Base-by-base conservation (phyloP, 352 stramenopile genomes). In the Phytophthora megakarya region DNA sequence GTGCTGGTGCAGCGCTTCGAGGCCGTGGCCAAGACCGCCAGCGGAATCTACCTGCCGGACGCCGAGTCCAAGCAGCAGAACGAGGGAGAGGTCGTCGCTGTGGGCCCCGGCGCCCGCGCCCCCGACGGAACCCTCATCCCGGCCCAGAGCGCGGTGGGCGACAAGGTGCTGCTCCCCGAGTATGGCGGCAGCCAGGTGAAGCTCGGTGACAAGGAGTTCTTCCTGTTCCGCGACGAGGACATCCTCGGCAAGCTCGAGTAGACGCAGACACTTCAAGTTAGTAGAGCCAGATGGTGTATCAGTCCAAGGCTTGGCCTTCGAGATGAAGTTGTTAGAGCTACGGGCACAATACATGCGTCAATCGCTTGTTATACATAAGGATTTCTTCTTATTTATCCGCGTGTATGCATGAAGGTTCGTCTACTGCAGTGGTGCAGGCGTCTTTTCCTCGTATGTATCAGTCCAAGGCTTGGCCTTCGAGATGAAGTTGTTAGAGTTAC, bases 231-330 rank as follows among this genome's bases (percentile, higher is more conserved):
- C 66, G 93, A 99, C 76, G 93, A 98, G 28, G 96, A 99, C 79
- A 98, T 99, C 79, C 91, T 99, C 58, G 96, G 95, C 74, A 98
- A 98, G 82, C 96, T 98, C 77, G 78, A 93, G 72, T 94, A 92
- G 75, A 72, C 25, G 0, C 42, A 18, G n/a, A 19, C 30, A 19
- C 15, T 12, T 56, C 49, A 54, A 39, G 21, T 64, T 54, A 63
- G 46, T 35, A 35, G 30, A 35, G 30, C 30, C 30, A 35, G 3
- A 35, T 35, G 30, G 30, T 11, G 30, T 15, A 35, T 35, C 30
- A 15, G 30, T 35, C 30, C 30, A 35, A 35, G 30, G 10, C 30
- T 35, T 35, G 13, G 30, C 30, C 30, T 35, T 35, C 30, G 13
- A 35, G 30, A 35, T 35, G 30, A 35, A 35, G 30, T 35, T 35